Base-by-base conservation (phyloP, 2,329 filamentous ascomycete species). In the Pleoardoris graminearum region DNA sequence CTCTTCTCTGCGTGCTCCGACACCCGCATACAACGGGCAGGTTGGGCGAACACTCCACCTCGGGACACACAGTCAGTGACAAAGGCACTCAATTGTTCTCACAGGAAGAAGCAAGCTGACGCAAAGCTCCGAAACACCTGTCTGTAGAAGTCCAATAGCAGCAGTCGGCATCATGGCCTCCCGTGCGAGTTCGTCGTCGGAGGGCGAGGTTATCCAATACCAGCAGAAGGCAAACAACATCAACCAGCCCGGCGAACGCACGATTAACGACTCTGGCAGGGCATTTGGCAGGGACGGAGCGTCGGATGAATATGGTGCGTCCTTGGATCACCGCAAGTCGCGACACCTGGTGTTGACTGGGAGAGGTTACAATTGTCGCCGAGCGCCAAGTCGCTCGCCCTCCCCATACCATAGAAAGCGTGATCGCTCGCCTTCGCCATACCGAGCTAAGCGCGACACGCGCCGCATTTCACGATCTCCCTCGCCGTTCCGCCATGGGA, bases 1-100 rank as follows among this genome's bases (percentile, higher is more conserved):
- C 59, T 62, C 48, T 53, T 60, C 36, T 56, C 58, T 67, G 62
- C 60, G 62, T 63, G 59, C 54, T 63, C 48, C 55, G 59, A 48
- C 55, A 57, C 54, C 57, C 58, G 57, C 55, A 46, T n/a, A 47
- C 39, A 51, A 51, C 50, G 54, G 54, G 58, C 58, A 64, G 57
- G 60, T 59, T 51, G 56, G 58, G 59, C 48, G 55, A 62, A 52
- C 58, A 51, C 58, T 60, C 55, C 54, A 58, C 54, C 57, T 62
- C 55, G 62, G 64, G 66, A 66, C 61, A 66, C 54, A 57, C 66
- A 72, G 68, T 72, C 67, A 72, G 69, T 72, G 64, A 65, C 60
- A 68, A 61, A 66, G 65, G 63, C 61, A 66, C 61, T 68, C 57
- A 60, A 55, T 53, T 59, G 53, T 56, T 53, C 45, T 55, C 47